These are phyloP conservation scores for Plicaturopsis crispa DNA, from an alignment of 768 basidiomycete species.

Conservation along the genomic window DNA sequence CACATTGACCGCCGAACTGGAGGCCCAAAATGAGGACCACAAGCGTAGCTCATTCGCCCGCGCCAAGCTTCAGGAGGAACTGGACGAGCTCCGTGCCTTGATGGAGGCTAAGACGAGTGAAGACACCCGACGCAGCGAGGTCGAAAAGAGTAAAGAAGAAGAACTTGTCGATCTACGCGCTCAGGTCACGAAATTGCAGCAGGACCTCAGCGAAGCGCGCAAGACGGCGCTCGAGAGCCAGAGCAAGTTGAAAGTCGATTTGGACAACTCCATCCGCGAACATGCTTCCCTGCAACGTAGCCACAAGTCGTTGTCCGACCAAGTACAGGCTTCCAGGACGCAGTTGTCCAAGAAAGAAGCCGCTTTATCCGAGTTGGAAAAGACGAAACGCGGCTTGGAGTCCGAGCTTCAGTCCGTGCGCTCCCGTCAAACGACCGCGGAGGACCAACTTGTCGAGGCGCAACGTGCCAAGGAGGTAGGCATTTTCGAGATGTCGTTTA, in stretches of 20 bases:
- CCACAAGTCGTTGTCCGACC: conserved; percentile 57
- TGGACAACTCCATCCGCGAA: conserved; percentile 58
- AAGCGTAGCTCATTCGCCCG: conserved; percentile 38
- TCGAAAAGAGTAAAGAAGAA: conserved; percentile 79
- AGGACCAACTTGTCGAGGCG: conserved; percentile 55
- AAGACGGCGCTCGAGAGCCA: conserved; percentile 55
- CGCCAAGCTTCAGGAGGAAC: conserved; percentile 66
- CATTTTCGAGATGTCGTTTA: conserved; percentile 4
- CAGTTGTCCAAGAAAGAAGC: conserved; percentile 42
- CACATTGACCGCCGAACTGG: conserved; percentile 54
- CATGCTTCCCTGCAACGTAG: conserved; percentile 50
- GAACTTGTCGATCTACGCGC: conserved; percentile 70
- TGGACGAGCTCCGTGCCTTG: conserved; percentile 79
- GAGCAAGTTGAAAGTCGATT: conserved; percentile 68
- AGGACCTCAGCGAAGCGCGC: conserved; percentile 61
- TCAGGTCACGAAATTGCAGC: conserved; percentile 53
- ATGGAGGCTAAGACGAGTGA: conserved; percentile 84
- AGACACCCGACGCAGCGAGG: conserved; percentile 76
- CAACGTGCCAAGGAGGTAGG: conserved; percentile 68
- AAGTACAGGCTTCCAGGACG: conserved; percentile 44
- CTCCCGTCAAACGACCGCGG: conserved; percentile 59
- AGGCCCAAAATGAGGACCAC: conserved; percentile 48
- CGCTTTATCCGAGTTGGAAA: conserved; percentile 53
- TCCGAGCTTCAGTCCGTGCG: conserved; percentile 69
- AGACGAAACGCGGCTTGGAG: conserved; percentile 56